Evolutionary conservation across 441 rosid species (phyloP), one percentile per base, ranked within the genome.

Genomic region (Capsella rubella): DNA sequence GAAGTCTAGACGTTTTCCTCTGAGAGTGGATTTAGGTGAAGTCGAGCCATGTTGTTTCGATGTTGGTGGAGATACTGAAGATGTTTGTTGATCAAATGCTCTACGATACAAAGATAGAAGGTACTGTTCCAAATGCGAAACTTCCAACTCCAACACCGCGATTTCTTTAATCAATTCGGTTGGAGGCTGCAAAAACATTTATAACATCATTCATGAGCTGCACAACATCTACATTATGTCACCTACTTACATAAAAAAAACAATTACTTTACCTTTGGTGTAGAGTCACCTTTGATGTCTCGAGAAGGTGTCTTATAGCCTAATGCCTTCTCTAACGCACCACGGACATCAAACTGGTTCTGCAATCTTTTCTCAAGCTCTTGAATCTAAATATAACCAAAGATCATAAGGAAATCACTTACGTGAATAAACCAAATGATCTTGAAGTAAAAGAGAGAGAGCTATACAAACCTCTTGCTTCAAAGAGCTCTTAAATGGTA

Each of bases 361-460:
- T 90, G 95, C 76, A 92, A 76, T 80, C 92, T 88, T 78, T 87
- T 90, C 84, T 95, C 98, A 53, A 95, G 98, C 79, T 87, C 95
- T 50, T 79, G 79, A 81, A 95, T 95, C 99, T 95, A 78, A 83
- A 83, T 27, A 28, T 7, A 32, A 60, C 46, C 75, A 68, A 42
- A 35, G 18, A 28, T 15, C n/a, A 21, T 8, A 35, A 35, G 5
- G 42, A 58, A 52, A 51, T n/a, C 40, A 64, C 32, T 61, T 4
- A 47, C 3, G 14, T 59, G 37, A 56, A 12, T 32, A 6, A 32
- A 29, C 14, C 15, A 58, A 42, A 28, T 8, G 46, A 29, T 49
- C 39, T 35, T 51, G 52, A n/a, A 39, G 42, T 51, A 67, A 35
- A 46, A 40, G 5, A 31, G 16, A 60, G 60, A 27, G 31, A 45